Percentiles rank a stretch among this genome's conserved stretches.
Evolutionary conservation across 768 basidiomycete species (phyloP).

Genomic region (Naematelia aurantialba): DNA sequence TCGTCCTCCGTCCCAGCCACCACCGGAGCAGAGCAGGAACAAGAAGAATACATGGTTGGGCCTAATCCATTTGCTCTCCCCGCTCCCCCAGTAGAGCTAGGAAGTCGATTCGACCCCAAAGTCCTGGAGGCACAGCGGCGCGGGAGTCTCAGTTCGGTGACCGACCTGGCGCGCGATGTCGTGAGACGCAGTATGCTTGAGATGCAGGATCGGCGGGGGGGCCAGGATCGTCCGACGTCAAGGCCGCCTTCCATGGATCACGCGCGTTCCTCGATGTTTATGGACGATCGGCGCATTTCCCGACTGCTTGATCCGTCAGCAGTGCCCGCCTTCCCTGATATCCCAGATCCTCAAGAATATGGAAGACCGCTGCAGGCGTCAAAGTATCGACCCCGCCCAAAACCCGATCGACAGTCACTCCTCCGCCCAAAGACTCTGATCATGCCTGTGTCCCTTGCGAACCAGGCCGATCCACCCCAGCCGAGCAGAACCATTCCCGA

Average conservation of each 20-base stretch:
- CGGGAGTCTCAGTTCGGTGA: neutral
- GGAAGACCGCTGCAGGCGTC: slow-evolving; percentile 31
- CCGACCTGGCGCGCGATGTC: neutral
- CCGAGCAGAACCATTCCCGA: slow-evolving; percentile 44
- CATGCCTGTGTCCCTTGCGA: slow-evolving; percentile 84
- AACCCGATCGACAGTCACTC: slow-evolving; percentile 55
- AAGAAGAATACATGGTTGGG: neutral
- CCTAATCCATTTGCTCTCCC: slow-evolving; percentile 67
- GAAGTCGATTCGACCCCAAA: slow-evolving; percentile 80
- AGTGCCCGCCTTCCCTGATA: neutral
- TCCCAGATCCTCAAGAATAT: slow-evolving; percentile 36
- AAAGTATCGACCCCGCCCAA: slow-evolving; percentile 18
- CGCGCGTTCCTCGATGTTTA: neutral
- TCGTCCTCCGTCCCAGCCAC: neutral
- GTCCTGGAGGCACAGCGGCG: slow-evolving; percentile 46
- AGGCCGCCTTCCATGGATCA: neutral
- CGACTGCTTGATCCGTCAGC: neutral
- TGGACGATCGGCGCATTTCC: neutral
- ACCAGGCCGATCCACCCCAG: slow-evolving; percentile 44
- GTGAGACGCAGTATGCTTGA: neutral
- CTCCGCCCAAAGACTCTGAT: slow-evolving; percentile 87
- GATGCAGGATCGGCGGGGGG: neutral
- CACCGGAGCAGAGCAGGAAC: slow-evolving; percentile 9
- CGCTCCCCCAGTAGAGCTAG: slow-evolving; percentile 60
- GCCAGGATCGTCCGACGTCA: neutral